Base-by-base conservation (phyloP, 352 stramenopile genomes). In the Elongisporangium anandrum region DNA sequence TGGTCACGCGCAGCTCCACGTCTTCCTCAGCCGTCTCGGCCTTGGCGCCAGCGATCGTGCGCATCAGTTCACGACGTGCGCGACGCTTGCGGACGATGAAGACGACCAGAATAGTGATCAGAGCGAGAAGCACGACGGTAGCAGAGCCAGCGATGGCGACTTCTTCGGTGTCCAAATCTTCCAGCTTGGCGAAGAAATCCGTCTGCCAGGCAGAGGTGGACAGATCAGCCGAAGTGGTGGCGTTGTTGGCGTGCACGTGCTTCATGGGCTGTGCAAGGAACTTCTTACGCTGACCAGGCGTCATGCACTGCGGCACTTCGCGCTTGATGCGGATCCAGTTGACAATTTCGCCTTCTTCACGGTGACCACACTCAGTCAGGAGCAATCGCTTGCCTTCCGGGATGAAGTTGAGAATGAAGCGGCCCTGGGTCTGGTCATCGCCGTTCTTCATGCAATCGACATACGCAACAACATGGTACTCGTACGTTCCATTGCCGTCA, bases 271-370 rank as follows among this genome's bases (percentile, higher is more conserved):
- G 85, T 0, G 77, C 66, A 10, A 95, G 68, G 76, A 90, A 95
- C 56, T 81, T 79, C 73, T 87, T 87, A 61, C 85, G 85, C 69
- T 92, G 77, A 7, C 60, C 52, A 0, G 83, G 83, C 9, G 85
- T 93, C 84, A 93, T 91, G 70, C 85, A 95, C 61, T 91, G 73
- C 15, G 85, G 85, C 61, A 92, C 79, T 45, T 93, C 77, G 34
- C 91, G 78, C 56, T 88, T 75, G 39, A 93, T 92, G 59, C 81
- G 85, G 49, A 95, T 64, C 85, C 85, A 95, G 76, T 95, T 95
- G 60, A 90, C 68, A 66, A 93, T 90, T 56, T 92, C 83, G 24
- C 85, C 83, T 22, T 85, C 80, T 59, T 93, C 85, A 75, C 81
- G 79, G 65, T 93, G 81, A 66, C 85, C 85, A 29, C 85, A 95